Base-by-base conservation (phyloP, 768 basidiomycete species). In the Stropharia rugosoannulata region DNA sequence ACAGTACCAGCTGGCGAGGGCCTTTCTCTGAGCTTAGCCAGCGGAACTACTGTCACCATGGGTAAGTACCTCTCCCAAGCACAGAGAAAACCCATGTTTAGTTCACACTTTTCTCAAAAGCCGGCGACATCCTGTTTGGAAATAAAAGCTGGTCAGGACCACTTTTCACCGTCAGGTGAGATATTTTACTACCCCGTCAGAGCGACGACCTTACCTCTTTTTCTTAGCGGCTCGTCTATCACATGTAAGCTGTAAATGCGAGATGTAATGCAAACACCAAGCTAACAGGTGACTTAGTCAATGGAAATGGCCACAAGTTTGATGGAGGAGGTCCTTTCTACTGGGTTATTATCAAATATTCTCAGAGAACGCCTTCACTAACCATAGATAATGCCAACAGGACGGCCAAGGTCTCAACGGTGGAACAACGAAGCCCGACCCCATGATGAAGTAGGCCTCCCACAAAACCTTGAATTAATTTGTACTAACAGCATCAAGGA, bases 101-200 rank as follows among this genome's bases (percentile, higher is more conserved):
- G 29, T 32, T 32, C 2, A 32, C 29, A 32, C 29, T 32, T 32
- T 32, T 32, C 29, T 32, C 9, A 10, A 32, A 10, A 86, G 82
- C 74, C 56, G 86, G 86, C n/a, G 78, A 87, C 32, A 74, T 88
- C 44, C 61, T 67, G 22, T 87, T 89, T 64, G 84, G 78, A 11
- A 79, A 78, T 48, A 11, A 63, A 48, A 77, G 63, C 40, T 84
- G 83, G 83, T 68, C 64, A 0, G 84, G 83, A 10, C 84, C 81
- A 12, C 68, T 85, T 43, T 83, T 86, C 64, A 66, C 73, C 29
- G 65, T 86, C 62, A 77, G 60, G 82, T 83, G 29, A 52, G 59
- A 38, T 68, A 35, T 5, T 32, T 11, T 39, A 9, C 40, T 39
- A 53, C 35, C 2, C 13, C 46, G 18, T 40, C 41, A 18, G 29